Evolutionary conservation across 768 basidiomycete species (phyloP).

Genomic region (Cystobasidium tubakii): DNA sequence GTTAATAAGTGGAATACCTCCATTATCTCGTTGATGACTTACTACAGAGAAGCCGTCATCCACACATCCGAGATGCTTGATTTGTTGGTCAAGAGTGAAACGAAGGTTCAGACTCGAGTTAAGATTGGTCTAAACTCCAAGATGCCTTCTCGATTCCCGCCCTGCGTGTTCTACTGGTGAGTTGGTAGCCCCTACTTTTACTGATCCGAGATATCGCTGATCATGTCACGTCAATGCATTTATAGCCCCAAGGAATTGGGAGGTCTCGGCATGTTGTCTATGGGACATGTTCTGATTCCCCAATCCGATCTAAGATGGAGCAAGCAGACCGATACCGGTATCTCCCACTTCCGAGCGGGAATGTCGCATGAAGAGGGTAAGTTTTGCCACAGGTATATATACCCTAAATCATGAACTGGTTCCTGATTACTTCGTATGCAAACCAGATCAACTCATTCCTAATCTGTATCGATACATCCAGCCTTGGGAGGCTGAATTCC

Average conservation of each 20-base stretch:
- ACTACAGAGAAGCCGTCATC: constrained; percentile 58
- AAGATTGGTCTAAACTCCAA: constrained; percentile 99
- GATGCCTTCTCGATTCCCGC: constrained; percentile 99
- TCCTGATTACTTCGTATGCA: neutral
- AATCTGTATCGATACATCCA: constrained; percentile 78
- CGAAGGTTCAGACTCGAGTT: constrained; percentile 94
- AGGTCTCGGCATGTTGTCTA: constrained; percentile 96
- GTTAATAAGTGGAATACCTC: constrained; percentile 98
- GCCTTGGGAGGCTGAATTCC: constrained; percentile 66
- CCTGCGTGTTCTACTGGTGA: constrained; percentile 48
- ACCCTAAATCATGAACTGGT: neutral
- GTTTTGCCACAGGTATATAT: constrained; percentile 1
- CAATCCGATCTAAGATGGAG: constrained; percentile 97
- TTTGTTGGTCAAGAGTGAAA: constrained; percentile 94
- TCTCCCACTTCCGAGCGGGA: constrained; percentile 98
- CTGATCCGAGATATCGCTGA: too few species aligned
- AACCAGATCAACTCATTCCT: constrained; percentile 65
- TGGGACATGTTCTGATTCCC: constrained; percentile 98
- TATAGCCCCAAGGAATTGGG: constrained; percentile 83
- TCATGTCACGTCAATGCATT: neutral
- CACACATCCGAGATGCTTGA: constrained; percentile 95
- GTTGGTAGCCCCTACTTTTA: neutral
- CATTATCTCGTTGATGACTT: constrained; percentile 87
- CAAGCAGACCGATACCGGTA: constrained; percentile 93
- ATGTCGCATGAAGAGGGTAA: constrained; percentile 59